Evolutionary conservation across 306 rosid species (phyloP), one percentile per base, ranked within the genome.

Genomic region (Acacia crassicarpa): DNA sequence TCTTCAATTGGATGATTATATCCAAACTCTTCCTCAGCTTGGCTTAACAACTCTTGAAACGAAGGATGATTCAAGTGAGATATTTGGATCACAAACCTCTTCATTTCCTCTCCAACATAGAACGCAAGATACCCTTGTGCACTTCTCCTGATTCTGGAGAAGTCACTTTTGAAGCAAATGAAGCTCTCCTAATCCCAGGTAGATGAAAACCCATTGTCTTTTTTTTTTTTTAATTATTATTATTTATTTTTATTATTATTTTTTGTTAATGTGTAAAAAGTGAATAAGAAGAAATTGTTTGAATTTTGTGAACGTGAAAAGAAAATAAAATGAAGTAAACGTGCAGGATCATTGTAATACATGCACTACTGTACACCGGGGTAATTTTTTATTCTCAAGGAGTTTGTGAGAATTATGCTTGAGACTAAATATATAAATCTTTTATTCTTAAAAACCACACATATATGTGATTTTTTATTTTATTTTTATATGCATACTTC

Each of bases 51-150:
- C 17, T 61, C 67, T 61, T 25, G 67, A 61, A 83, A 78, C 25
- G 51, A 6, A 30, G 72, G 81, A 8, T 76, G 32, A 23, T 69
- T 82, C 81, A 82, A 69, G 73, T 32, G 69, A 14, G 85, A 76
- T 15, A 76, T 10, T 0, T 81, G 85, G 15, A 82, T 38, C n/a
- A 76, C 65, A 10, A 67, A 68, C n/a, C 85, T 32, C 54, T 58
- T 82, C 78, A 40, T 68, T 58, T 82, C 69, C 16, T 82, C 81
- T 16, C 85, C 85, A 15, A 82, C 78, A 33, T 58, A 56, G 4
- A 82, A 45, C 10, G 73, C 69, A 10, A 82, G 40, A 67, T 58
- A 58, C 81, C 85, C 19, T 56, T 82, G 16, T 72, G 72, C 16
- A 25, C 67, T 61, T 61, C 67, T 23, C 35, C 1, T 11, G 35